Conservation (phyloP, 257 asterid genomes). For the Plectranthus barbatus region DNA sequence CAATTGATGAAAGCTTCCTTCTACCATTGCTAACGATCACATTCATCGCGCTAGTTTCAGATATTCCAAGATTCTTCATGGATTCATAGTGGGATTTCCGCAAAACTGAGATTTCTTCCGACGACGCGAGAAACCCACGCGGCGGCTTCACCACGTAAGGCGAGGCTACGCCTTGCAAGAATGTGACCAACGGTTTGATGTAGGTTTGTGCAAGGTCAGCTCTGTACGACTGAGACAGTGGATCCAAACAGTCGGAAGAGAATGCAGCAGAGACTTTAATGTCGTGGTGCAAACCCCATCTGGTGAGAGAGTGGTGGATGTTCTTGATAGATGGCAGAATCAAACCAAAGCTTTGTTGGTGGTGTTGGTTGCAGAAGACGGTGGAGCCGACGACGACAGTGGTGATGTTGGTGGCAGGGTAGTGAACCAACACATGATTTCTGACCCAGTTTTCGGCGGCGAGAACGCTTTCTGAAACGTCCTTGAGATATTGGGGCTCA, state of each 20-base stretch:
- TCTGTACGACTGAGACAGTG: slow-evolving; percentile 19
- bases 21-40: slow-evolving; percentile 8
- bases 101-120: background rate
- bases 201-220: slow-evolving; percentile 23
- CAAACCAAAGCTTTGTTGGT: slow-evolving; percentile 19
- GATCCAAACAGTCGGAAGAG: slow-evolving; percentile 44
- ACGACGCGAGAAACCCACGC: background rate
- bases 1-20: slow-evolving; percentile 50
- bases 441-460: slow-evolving; percentile 75
- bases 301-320: slow-evolving; percentile 69
- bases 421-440: slow-evolving; percentile 46
- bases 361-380: slow-evolving; percentile 32
- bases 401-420: slow-evolving; percentile 54
- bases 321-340: slow-evolving; percentile 57
- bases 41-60: slow-evolving; percentile 17
- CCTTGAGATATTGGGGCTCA: slow-evolving; percentile 31
- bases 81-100: slow-evolving; percentile 29
- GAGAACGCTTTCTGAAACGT: slow-evolving; percentile 51
- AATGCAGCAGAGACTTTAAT: slow-evolving; percentile 52
- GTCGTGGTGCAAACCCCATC: slow-evolving; percentile 79
- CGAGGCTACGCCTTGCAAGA: slow-evolving; percentile 38
- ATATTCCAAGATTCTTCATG: slow-evolving; percentile 30
- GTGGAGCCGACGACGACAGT: slow-evolving; percentile 50
- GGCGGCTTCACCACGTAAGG: slow-evolving; percentile 35
- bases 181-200: slow-evolving; percentile 41